Evolutionary conservation across 2,329 filamentous ascomycete genomes (phyloP), one percentile per base, ranked within the genome.

Genomic region (Colletotrichum sp.): DNA sequence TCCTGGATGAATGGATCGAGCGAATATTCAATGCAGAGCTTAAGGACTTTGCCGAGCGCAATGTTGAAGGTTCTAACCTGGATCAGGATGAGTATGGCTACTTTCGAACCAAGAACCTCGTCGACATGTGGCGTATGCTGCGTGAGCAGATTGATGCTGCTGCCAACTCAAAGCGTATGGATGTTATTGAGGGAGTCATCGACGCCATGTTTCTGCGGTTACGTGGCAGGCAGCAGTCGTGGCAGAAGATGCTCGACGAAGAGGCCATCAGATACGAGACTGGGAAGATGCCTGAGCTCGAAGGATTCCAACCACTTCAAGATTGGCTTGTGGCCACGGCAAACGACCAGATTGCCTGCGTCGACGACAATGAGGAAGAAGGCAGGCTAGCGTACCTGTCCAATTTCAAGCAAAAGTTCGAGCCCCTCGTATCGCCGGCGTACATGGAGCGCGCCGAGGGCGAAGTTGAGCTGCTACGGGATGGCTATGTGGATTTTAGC

Each of bases 331-430:
- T 99, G 69, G 96, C 97, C 61, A 95, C 98, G 73, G 97, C 98
- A 79, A 99, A 99, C 86, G 97, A 99, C 86, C 97, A 99, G 84
- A 99, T 99, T 83, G 96, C 96, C 72, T 98, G 96, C 85, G 98
- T 99, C 81, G 97, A 99, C 84, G 98, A 99, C 82, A 94, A 94
- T 79, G 94, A 95, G 77, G 94, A 95, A 69, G 92, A 93, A 69
- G 92, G 91, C 75, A 92, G 94, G 36, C 88, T 94, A 30, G 95
- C 94, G 34, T 98, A 98, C 86, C 90, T 99, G 66, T 93, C 95
- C 6, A 93, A 94, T 81, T 98, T 98, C 91, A 93, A 93, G 79
- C 92, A 93, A 79, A 95, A 97, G 81, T 94, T 98, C 82, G 94
- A 95, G 82, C 90, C 94, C 3, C 88, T 97, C 39, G 94, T 98